Base-by-base conservation (phyloP, 192 early-diverging fungal species). In the Backusella australiensis region DNA sequence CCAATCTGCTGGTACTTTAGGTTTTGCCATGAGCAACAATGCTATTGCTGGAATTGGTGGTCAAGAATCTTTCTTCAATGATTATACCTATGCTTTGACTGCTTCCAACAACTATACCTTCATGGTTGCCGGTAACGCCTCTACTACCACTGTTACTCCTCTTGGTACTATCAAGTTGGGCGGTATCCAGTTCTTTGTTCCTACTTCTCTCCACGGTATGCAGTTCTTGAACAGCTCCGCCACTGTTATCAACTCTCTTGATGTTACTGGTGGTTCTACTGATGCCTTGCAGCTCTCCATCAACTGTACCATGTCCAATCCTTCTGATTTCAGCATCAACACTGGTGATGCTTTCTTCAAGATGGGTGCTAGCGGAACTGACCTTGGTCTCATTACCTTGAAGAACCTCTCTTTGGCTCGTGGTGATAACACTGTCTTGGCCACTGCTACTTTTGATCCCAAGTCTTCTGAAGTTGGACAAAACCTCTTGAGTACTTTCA, bases 181-280 rank as follows among this genome's bases (percentile, higher is more conserved):
- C 49, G 86, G 85, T 17, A 84, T 92, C n/a, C 79, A 85, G 29
- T 91, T 90, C 80, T 82, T 78, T 59, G 85, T 86, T 17, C 79
- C 81, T 36, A 83, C 88, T 23, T 21, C 71, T 56, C 76, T 92
- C 21, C 72, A 80, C 11, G 90, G 90, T 63, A 82, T 92, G 38
- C 87, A 86, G 68, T 86, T 88, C 26, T 77, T 92, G 34, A 85
- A 85, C 75, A 83, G 82, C 21, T 65, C 84, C 11, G 86, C 86
- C 44, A 81, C 87, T 12, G 69, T 84, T 5, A 86, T 90, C 39
- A 85, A 89, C 80, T 75, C 74, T 34, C 76, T 91, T 74, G 85
- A 85, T 70, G 87, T 91, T 63, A 84, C 80, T 19, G 89, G 86
- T 59, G 90, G 90, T 38, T 83, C 84, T 12, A 11, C 71, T 41